Evolutionary conservation across 1,139 yeast species (phyloP).

Genomic region (Diutina sp.): DNA sequence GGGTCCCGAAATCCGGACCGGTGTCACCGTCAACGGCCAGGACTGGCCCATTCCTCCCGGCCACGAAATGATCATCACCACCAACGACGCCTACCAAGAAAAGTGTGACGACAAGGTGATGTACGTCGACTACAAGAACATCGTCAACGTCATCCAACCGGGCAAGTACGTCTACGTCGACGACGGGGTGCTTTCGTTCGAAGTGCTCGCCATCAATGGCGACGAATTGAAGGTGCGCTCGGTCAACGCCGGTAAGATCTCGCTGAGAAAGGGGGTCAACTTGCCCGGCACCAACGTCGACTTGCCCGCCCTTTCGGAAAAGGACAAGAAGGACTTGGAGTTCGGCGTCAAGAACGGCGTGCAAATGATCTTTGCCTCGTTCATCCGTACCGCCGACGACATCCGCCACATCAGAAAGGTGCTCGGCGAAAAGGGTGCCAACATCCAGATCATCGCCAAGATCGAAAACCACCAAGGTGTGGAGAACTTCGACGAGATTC

Average conservation of each 20-base stretch:
- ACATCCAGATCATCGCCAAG: conserved; percentile 91
- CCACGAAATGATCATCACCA: conserved; percentile 88
- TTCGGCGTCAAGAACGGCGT: conserved; percentile 97
- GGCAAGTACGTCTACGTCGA: conserved; percentile 92
- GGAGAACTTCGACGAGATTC: conserved; percentile 95
- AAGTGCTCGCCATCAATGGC: conserved; percentile 76
- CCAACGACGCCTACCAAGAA: conserved; percentile 69
- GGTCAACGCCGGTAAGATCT: conserved; percentile 88
- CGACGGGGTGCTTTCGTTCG: conserved; percentile 95
- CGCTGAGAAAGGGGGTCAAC: conserved; percentile 98
- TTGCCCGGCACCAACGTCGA: conserved; percentile 98
- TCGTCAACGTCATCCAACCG: conserved; percentile 77
- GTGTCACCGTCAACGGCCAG: conserved; percentile 67
- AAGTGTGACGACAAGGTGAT: conserved; percentile 66
- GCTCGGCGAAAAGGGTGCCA: conserved; percentile 92
- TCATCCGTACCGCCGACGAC: conserved; percentile 91
- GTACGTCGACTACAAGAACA: conserved; percentile 91
- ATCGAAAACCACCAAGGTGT: conserved; percentile 99
- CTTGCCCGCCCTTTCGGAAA: conserved; percentile 93
- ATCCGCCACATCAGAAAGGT: conserved; percentile 84
- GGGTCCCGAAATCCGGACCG: conserved; percentile 99
- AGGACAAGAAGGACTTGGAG: conserved; percentile 80
- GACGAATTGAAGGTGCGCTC: conserved; percentile 76
- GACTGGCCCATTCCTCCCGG: conserved; percentile 77
- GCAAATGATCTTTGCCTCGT: conserved; percentile 97